Evolutionary conservation across 257 asterid species (phyloP).

Genomic region (Gentiana macrophylla): DNA sequence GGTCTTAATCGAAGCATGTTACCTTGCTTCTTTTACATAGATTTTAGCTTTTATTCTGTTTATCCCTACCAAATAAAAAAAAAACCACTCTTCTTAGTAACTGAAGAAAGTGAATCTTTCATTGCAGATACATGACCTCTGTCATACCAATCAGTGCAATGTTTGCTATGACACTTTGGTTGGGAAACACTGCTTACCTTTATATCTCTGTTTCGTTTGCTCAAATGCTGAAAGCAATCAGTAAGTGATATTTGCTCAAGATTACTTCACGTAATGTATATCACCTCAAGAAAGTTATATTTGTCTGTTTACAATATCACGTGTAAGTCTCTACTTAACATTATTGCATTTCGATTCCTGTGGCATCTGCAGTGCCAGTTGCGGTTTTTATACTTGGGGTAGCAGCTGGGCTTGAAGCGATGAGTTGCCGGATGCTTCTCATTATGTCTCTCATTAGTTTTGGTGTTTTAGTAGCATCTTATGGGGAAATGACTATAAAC

Average conservation of each 20-base stretch:
- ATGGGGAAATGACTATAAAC: slow-evolving; percentile 81
- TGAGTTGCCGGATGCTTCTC: slow-evolving; percentile 89
- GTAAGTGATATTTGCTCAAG: slow-evolving; percentile 36
- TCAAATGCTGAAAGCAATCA: slow-evolving; percentile 96
- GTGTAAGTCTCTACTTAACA: background rate
- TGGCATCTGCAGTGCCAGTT: slow-evolving; percentile 77
- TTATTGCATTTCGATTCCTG: slow-evolving; percentile 12
- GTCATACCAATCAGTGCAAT: slow-evolving; percentile 94
- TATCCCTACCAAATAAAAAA: background rate
- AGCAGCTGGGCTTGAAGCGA: slow-evolving; percentile 87
- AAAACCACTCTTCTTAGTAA: background rate
- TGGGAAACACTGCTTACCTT: slow-evolving; percentile 98
- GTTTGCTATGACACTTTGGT: slow-evolving; percentile 99
- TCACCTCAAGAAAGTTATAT: too few species aligned
- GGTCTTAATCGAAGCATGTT: background rate
- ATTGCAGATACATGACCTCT: slow-evolving; percentile 65
- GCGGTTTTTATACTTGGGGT: slow-evolving; percentile 96
- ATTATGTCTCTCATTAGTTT: slow-evolving; percentile 90
- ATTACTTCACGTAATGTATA: background rate
- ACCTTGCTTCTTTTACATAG: too few species aligned
- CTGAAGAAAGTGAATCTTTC: slow-evolving; percentile 6
- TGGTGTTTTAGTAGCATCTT: slow-evolving; percentile 91
- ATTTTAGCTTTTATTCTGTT: background rate
- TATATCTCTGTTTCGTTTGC: slow-evolving; percentile 96
- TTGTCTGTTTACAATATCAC: background rate